These are phyloP conservation scores for Chloris gayana DNA, from an alignment of 176 grass and related monocot genomes.

Conservation along the genomic window DNA sequence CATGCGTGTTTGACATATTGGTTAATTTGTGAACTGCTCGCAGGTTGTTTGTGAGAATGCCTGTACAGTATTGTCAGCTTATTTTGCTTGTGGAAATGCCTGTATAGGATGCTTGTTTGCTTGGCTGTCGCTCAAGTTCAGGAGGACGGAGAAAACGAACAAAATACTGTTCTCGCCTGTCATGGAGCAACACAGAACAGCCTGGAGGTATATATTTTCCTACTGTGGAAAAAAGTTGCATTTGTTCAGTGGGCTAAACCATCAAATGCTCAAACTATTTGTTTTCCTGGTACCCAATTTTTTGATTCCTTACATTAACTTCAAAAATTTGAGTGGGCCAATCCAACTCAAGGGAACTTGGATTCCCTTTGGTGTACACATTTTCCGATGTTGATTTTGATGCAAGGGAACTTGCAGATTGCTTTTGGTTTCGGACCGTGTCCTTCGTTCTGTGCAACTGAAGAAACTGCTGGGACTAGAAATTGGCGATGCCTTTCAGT, in stretches of 20 bases:
- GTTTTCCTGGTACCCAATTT: neutral
- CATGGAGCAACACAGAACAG: slow-evolving; percentile 62
- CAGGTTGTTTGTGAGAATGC: slow-evolving; percentile 3
- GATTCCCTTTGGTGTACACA: neutral
- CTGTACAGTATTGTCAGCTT: neutral
- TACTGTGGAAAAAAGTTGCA: neutral
- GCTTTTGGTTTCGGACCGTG: slow-evolving; percentile 76
- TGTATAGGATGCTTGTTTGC: no score
- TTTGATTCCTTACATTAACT: neutral
- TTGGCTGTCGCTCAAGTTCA: no score
- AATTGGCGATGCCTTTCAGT: slow-evolving; percentile 56
- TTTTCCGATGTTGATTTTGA: neutral
- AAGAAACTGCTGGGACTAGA: slow-evolving; percentile 78
- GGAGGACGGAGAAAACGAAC: slow-evolving; percentile 69
- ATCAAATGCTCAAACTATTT: neutral
- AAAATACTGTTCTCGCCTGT: slow-evolving; percentile 79
- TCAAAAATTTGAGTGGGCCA: neutral
- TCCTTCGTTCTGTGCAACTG: slow-evolving; percentile 75
- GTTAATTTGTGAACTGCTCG: neutral
- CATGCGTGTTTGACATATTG: neutral
- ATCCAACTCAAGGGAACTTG: neutral
- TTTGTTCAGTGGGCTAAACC: neutral
- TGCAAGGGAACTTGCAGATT: slow-evolving; percentile 88
- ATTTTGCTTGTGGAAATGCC: slow-evolving; percentile 21
- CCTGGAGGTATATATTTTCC: neutral